These are phyloP conservation scores for Henningerozyma blattae DNA, from an alignment of 805 yeast species.

Conservation along the genomic window DNA sequence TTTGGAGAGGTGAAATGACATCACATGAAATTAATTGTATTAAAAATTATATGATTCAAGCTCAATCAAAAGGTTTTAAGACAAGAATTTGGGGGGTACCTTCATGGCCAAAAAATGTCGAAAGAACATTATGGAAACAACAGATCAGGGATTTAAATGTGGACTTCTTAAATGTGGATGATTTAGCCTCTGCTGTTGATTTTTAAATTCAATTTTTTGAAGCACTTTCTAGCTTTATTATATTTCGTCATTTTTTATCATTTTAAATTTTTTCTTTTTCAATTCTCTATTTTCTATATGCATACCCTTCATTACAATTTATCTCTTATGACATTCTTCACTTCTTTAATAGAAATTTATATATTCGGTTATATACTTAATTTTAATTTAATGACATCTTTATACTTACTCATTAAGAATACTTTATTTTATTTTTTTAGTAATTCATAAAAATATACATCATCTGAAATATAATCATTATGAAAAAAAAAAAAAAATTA, in stretches of 20 bases:
- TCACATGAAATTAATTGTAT: slow-evolving; percentile 10
- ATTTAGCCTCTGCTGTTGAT: slow-evolving; percentile 20
- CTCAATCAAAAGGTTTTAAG: slow-evolving; percentile 39
- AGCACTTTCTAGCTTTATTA: too few species aligned
- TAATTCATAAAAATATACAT: slow-evolving; percentile 2
- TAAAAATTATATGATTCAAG: slow-evolving; percentile 22
- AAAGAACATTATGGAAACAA: slow-evolving; percentile 34
- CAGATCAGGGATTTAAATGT: slow-evolving; percentile 31
- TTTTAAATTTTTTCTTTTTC: not conserved
- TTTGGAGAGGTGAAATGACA: slow-evolving; percentile 6
- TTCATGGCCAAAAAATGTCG: slow-evolving; percentile 39
- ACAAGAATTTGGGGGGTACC: slow-evolving; percentile 67
- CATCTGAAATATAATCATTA: slow-evolving; percentile 5
- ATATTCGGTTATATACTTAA: too few species aligned
- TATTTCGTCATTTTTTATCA: too few species aligned
- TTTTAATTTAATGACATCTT: too few species aligned
- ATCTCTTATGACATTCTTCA: too few species aligned
- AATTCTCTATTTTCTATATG: too few species aligned
- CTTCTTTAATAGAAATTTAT: too few species aligned
- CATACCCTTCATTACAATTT: too few species aligned
- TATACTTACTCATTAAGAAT: too few species aligned
- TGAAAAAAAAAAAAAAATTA: slow-evolving; percentile 2
- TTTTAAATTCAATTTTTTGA: not conserved
- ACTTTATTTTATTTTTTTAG: too few species aligned
- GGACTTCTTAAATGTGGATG: slow-evolving; percentile 52